phyloP scores from a whole-genome alignment of 2,329 filamentous ascomycete species.

The Aspergillus tamarii region DNA sequence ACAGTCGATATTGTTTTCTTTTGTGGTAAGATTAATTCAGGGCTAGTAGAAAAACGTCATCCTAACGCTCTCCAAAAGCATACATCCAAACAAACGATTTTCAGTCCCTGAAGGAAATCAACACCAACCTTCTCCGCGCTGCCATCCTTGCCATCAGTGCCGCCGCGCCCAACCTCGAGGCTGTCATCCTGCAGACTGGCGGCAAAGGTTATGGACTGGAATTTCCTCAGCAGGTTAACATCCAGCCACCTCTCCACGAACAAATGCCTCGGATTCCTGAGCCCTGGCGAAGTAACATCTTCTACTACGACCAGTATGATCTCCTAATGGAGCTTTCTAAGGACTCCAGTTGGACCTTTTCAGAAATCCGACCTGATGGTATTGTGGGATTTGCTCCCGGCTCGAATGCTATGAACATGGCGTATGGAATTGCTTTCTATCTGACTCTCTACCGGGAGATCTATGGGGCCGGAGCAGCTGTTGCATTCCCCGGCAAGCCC shows the following conservation, averaged over 20 bases:
- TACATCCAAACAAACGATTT: constrained; percentile 25
- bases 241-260: constrained; percentile 32
- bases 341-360: constrained; percentile 32
- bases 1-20: constrained; percentile 46
- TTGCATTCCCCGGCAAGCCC: constrained; percentile 26
- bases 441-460: constrained; percentile 26
- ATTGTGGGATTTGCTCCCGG: constrained; percentile 32
- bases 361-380: constrained; percentile 34
- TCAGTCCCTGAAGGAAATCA: constrained; percentile 28
- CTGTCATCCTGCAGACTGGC: constrained; percentile 41
- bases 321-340: constrained; percentile 22
- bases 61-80: neutral
- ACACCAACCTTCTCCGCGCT: constrained; percentile 41
- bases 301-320: constrained; percentile 35
- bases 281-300: constrained; percentile 28
- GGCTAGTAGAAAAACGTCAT: too few species aligned
- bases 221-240: constrained; percentile 33
- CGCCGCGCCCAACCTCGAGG: constrained; percentile 25
- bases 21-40: constrained; percentile 28
- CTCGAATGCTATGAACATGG: constrained; percentile 29
- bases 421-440: constrained; percentile 26
- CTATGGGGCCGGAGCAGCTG: constrained; percentile 18
- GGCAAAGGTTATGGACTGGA: constrained; percentile 45
- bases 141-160: constrained; percentile 33
- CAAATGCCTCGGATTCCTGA: constrained; percentile 30